Conservation (phyloP, 768 basidiomycete species). For the Lyophyllum atratum region DNA sequence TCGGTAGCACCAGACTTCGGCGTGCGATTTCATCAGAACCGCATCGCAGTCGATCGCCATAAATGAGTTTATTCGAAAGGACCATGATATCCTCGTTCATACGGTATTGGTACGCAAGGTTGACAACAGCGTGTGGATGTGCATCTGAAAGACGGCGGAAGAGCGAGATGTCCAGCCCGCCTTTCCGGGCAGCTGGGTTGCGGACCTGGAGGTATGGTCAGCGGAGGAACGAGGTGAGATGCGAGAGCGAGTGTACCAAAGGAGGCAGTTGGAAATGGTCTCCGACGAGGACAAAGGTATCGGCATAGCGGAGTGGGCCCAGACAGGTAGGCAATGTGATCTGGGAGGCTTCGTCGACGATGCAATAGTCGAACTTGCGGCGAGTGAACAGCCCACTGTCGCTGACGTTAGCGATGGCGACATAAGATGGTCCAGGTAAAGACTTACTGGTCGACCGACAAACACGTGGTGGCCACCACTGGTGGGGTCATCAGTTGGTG, state of each 20-base stretch:
- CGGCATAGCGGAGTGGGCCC: slow-evolving; percentile 88
- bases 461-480: slow-evolving; percentile 94
- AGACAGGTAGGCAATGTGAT: slow-evolving; percentile 95
- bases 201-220: slow-evolving; percentile 58
- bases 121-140: slow-evolving; percentile 83
- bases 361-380: slow-evolving; percentile 92
- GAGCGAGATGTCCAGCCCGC: slow-evolving; percentile 86
- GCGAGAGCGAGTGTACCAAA: slow-evolving; percentile 51
- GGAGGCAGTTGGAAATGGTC: slow-evolving; percentile 98
- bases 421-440: slow-evolving; percentile 8
- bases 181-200: slow-evolving; percentile 74
- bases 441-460: slow-evolving; percentile 90
- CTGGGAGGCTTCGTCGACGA: slow-evolving; percentile 97
- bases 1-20: slow-evolving; percentile 55
- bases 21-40: slow-evolving; percentile 74
- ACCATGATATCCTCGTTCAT: slow-evolving; percentile 98
- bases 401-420: slow-evolving; percentile 1
- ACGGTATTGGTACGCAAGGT: slow-evolving; percentile 87
- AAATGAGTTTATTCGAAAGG: slow-evolving; percentile 86
- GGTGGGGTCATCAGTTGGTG: slow-evolving; percentile 82
- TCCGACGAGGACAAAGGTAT: slow-evolving; percentile 92
- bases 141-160: slow-evolving; percentile 89
- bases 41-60: slow-evolving; percentile 73
- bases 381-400: slow-evolving; percentile 80
- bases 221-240: neutral